Base-by-base conservation (phyloP, 2,329 filamentous ascomycete species). In the Aspergillus glaucus region DNA sequence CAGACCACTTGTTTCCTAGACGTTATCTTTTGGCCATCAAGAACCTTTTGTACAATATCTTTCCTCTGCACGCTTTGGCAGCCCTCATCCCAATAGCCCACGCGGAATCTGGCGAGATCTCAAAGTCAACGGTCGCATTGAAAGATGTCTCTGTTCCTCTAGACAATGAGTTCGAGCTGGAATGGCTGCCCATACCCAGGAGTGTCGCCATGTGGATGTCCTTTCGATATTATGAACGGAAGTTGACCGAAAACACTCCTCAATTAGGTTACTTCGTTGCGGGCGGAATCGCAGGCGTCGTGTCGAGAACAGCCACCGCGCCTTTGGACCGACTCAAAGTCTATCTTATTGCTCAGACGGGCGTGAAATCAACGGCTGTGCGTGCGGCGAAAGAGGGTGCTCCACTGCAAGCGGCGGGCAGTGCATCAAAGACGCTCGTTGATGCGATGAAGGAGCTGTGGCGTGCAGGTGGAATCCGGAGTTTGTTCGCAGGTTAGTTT, bases 261-360 rank as follows among this genome's bases (percentile, higher is more conserved):
- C 64, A 72, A 67, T 58, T 71, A 95, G 93, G 93, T 80, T 98
- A 97, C 75, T 98, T 97, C 73, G 73, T 95, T 74, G 93, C 93
- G 69, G 93, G 93, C 77, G 93, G 90, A 70, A 78, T 95, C 67
- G 90, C 92, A 68, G 93, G 93, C 68, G 92, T 90, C 68, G 85
- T 96, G 62, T 97, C 92, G 66, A 86, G 93, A 66, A 97, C 93
- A 65, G 87, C 88, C 55, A 98, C 93, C 59, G 93, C 93, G 52
- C 93, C 93, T 51, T 84, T 98, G 70, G 93, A 98, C 74, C 89
- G 93, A 61, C 78, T 98, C 50, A 97, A 97, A 75, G 93, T 98
- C 56, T 97, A 95, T 69, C 81, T 98, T 46, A 93, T 98, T 62
- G 92, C 95, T 46, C 92, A 94, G 70, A 95, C 89, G 50, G 80